Evolutionary conservation across 108 stramenopile genomes (phyloP), one percentile per base, ranked within the genome.

Genomic region (Aureococcus anophagefferens): DNA sequence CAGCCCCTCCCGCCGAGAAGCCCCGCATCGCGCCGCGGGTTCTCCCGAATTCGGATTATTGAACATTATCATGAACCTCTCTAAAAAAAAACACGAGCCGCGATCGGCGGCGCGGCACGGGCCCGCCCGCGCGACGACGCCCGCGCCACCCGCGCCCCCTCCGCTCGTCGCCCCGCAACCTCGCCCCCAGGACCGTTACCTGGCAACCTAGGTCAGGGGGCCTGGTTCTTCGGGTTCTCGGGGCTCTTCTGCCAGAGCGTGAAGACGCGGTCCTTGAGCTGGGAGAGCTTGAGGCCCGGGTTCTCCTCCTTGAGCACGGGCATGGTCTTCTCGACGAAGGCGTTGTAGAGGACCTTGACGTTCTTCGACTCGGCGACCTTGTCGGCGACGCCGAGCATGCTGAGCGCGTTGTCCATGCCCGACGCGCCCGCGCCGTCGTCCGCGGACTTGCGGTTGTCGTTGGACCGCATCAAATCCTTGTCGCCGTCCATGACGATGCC

Each of bases 261-360:
- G 59, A 88, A 96, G 66, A 93, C 87, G 71, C 92, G 93, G 68
- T 96, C 93, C 72, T 93, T 87, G 79, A 92, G 90, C 80, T 96
- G 95, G 69, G 90, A 86, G 35, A 91, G 72, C 76, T 89, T 89
- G 76, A 96, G 82, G 35, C 91, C 91, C 67, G 95, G 95, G 80
- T 86, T 84, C 33, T 93, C 90, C 66, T 84, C 74, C 75, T 90
- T 91, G 67, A 96, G 76, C 66, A 84, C 74, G 28, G 89, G 83
- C 79, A 94, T 72, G 89, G 86, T 91, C 64, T 78, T 70, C 74
- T 89, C 91, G 80, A 93, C 92, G 73, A 89, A 96, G 35, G 88
- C 95, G 72, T 80, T 84, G 76, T 89, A 89, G 17, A 90, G 77
- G 21, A 89, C 91, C 84, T 96, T 96, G 70, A 83, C 82, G 30